Percentiles rank a stretch among this genome's conserved stretches.
Conservation (phyloP, 768 basidiomycete species). For the Tulasnella sp. region DNA sequence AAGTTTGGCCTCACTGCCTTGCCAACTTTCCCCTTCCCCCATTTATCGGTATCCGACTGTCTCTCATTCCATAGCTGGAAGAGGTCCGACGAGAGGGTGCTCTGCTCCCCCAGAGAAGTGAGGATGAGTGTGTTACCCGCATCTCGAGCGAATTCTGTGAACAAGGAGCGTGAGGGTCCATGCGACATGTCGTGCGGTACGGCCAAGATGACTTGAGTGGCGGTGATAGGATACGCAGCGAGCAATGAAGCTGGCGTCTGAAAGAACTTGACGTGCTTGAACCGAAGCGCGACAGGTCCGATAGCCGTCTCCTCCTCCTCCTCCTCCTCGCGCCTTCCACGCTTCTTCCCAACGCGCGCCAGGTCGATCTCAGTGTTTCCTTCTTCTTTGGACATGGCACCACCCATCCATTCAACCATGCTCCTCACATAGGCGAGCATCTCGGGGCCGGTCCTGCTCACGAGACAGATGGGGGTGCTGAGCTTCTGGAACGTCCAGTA, state of each 20-base stretch:
- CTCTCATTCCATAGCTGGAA: constrained; percentile 79
- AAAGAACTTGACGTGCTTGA: constrained; percentile 94
- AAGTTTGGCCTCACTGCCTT: constrained; percentile 75
- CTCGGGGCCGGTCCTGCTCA: constrained; percentile 81
- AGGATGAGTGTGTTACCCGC: constrained; percentile 81
- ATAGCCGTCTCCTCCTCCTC: constrained; percentile 62
- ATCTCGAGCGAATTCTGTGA: constrained; percentile 72
- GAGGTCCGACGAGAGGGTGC: constrained; percentile 63
- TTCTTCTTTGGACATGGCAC: constrained; percentile 86
- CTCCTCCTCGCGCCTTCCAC: constrained; percentile 42
- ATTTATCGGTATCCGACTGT: constrained; percentile 71
- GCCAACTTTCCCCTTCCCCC: constrained; percentile 86
- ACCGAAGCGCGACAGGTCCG: constrained; percentile 77
- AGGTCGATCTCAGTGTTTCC: constrained; percentile 49
- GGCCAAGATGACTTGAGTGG: constrained; percentile 88
- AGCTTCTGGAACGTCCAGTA: constrained; percentile 89
- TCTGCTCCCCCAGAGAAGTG: constrained; percentile 66
- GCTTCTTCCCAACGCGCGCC: constrained; percentile 41
- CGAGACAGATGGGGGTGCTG: constrained; percentile 75
- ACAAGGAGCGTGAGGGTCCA: constrained; percentile 77
- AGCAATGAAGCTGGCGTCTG: constrained; percentile 67
- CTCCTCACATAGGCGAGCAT: constrained; percentile 89
- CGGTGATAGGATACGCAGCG: constrained; percentile 70
- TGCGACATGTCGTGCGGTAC: constrained; percentile 89
- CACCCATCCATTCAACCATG: constrained; percentile 99